These are phyloP conservation scores for Fusarium sp. DNA, from an alignment of 2,329 filamentous ascomycete genomes.

Conservation along the genomic window DNA sequence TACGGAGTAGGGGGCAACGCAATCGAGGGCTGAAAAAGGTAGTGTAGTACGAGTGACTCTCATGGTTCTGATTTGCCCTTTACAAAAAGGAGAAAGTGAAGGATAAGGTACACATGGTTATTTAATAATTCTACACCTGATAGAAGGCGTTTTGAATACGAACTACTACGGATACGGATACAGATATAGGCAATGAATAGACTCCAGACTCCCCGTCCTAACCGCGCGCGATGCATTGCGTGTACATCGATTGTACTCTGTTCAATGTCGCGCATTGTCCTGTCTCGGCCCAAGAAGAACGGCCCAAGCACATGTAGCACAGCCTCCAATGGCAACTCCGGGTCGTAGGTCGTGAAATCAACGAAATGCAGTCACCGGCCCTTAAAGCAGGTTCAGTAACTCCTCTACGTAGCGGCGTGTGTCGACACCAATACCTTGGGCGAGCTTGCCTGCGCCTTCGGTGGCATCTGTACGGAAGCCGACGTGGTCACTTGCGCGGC, in stretches of 20 bases:
- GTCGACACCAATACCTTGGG: constrained; percentile 83
- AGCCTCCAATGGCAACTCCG: constrained; percentile 8
- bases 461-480: constrained; percentile 59
- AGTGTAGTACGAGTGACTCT: constrained; percentile 4
- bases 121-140: constrained; percentile 3
- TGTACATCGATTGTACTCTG: constrained; percentile 1
- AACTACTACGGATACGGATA: constrained; percentile 27
- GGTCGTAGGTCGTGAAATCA: constrained; percentile 29
- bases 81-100: neutral
- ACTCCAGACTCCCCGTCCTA: constrained; percentile 9
- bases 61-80: constrained; percentile 10
- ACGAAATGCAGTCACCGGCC: constrained; percentile 5
- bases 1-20: neutral
- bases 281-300: constrained; percentile 10
- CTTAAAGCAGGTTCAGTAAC: constrained; percentile 71
- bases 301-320: constrained; percentile 12
- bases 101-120: constrained; percentile 1
- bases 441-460: constrained; percentile 72
- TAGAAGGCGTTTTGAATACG: constrained; percentile 24
- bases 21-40: constrained; percentile 2
- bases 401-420: constrained; percentile 82
- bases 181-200: constrained; percentile 20
- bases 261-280: constrained; percentile 1
- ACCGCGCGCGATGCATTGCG: constrained; percentile 4
- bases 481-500: constrained; percentile 71